Percentiles rank a stretch among this genome's conserved stretches.
Conservation (phyloP, 164 flowering plant species). For the Kingdonia uniflora region DNA sequence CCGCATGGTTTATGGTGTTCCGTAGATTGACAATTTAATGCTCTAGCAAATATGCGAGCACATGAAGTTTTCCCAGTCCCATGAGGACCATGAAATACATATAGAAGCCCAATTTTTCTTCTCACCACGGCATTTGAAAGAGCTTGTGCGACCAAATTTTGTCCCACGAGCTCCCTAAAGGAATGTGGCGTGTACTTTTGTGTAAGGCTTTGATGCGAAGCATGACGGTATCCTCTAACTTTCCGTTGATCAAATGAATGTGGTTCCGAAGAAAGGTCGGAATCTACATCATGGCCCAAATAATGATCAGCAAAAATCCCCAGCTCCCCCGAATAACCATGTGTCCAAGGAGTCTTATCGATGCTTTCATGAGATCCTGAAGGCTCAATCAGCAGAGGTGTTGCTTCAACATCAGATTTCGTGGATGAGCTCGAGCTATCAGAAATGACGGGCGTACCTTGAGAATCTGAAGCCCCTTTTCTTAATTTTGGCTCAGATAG, state of each 20-base stretch:
- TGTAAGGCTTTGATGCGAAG: slow-evolving; percentile 66
- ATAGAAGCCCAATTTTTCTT: slow-evolving; percentile 67
- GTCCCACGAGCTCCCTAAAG: slow-evolving; percentile 87
- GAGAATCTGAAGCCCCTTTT: slow-evolving; percentile 31
- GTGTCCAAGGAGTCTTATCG: slow-evolving; percentile 62
- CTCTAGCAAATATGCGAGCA: slow-evolving; percentile 86
- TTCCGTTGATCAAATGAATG: slow-evolving; percentile 38
- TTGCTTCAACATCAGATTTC: slow-evolving; percentile 62
- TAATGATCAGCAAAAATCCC: slow-evolving; percentile 73
- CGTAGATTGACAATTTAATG: slow-evolving; percentile 71
- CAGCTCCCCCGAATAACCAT: slow-evolving; percentile 82
- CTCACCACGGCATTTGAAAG: slow-evolving; percentile 78
- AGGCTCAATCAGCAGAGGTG: slow-evolving; percentile 70
- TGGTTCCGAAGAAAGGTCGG: slow-evolving; percentile 74
- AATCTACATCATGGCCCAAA: slow-evolving; percentile 46
- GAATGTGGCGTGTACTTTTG: slow-evolving; percentile 90
- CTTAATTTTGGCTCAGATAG: slow-evolving; percentile 61
- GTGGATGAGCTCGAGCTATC: slow-evolving; percentile 46
- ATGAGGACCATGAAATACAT: slow-evolving; percentile 93
- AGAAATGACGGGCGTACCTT: slow-evolving; percentile 35
- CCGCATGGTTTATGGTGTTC: slow-evolving; percentile 87
- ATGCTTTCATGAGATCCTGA: slow-evolving; percentile 57
- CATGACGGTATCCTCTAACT: slow-evolving; percentile 21
- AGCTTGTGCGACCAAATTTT: slow-evolving; percentile 80
- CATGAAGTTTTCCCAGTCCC: slow-evolving; percentile 98